Conservation (phyloP, 176 grass and related monocot species). For the Aegilops speltoides region DNA sequence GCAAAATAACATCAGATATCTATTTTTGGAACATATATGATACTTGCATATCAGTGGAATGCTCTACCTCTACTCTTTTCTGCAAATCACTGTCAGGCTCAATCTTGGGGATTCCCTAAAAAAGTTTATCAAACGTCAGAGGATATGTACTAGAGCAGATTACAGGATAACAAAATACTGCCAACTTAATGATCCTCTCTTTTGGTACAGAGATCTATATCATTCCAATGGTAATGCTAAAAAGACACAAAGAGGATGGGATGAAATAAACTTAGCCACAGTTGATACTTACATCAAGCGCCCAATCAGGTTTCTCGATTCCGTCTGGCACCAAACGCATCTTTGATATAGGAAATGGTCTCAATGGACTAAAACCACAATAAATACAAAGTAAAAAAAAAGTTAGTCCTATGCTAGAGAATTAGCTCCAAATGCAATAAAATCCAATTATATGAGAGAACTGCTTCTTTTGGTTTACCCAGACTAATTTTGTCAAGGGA, state of each 20-base stretch:
- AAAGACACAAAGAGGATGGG: background rate
- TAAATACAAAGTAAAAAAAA: background rate
- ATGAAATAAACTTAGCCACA: conserved; percentile 15
- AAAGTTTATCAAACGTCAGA: conserved; percentile 30
- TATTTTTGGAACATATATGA: background rate
- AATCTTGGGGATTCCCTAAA: conserved; percentile 87
- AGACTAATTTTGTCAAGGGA: background rate
- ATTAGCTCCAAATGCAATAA: background rate
- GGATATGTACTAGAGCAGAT: background rate
- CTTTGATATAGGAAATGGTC: conserved; percentile 90
- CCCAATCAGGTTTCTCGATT: conserved; percentile 97
- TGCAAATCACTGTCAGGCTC: conserved; percentile 93
- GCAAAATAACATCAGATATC: conserved; percentile 22
- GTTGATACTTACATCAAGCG: conserved; percentile 65
- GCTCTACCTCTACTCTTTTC: conserved; percentile 86
- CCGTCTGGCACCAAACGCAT: conserved; percentile 58
- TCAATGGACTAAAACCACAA: conserved; percentile 61
- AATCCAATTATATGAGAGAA: background rate
- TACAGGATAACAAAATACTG: conserved; percentile 3
- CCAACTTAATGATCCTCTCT: background rate
- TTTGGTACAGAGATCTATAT: background rate
- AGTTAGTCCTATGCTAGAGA: background rate
- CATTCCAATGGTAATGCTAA: conserved; percentile 12
- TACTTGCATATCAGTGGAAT: conserved; percentile 11
- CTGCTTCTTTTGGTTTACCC: background rate